Evolutionary conservation across 176 grass and related monocot genomes (phyloP), one percentile per base, ranked within the genome.

Genomic region (Bonia amplexicaulis): DNA sequence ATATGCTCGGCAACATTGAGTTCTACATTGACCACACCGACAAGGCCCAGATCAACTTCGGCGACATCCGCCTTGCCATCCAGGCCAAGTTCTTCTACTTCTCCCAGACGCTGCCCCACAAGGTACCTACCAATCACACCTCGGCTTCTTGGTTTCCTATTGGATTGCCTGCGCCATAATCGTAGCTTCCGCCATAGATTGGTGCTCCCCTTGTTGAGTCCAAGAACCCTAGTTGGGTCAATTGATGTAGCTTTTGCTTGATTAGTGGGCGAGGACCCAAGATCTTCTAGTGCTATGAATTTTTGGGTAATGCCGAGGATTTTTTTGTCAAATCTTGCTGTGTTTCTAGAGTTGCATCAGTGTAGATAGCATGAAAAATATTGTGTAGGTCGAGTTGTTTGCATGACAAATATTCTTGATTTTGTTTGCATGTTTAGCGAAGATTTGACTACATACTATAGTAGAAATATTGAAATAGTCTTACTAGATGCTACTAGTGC

Each of bases 1-100:
- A 95, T 44, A 89, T 95, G 60, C 77, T 98, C 52, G 85, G 89
- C 39, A 90, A 95, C 67, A 87, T 93, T 14, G 89, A 93, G 88
- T 74, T 93, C 44, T 98, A 98, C 55, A 87, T 91, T 51, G 93
- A 95, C 17, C 93, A 98, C 81, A 89, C 95, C 0, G 87, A 85
- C 0, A 98, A 95, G 90, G 9, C 87, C 23, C 59, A 90, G 72
- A 89, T 98, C 66, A 91, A 98, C 63, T 78, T 93, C 41, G 91
- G 95, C 65, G 96, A 98, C 86, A 85, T 98, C 41, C 84, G 93
- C 53, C 89, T 95, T 27, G 87, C 91, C 69, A 92, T 93, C 63
- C 93, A 95, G 85, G 89, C 91, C 79, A 98, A 95, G 86, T 91
- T 93, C 82, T 95, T 90, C 85, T 95, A 91, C 82, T 98, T 95